These are phyloP conservation scores for Aquilaria agallochum DNA, from an alignment of 441 rosid genomes.

Conservation along the genomic window DNA sequence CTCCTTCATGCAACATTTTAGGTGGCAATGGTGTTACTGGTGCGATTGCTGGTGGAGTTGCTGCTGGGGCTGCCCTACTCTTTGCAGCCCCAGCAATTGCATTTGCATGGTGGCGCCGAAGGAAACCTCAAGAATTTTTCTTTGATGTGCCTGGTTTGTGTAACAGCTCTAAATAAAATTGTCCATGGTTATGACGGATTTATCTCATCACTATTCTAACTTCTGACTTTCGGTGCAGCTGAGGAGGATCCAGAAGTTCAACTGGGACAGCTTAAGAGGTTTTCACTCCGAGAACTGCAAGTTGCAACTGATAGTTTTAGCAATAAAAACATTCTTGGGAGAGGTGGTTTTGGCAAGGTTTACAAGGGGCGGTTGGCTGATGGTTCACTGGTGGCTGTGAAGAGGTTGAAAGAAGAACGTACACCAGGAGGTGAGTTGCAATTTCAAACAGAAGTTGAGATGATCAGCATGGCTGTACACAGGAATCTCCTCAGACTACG, in stretches of 20 bases:
- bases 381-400: slow-evolving; percentile 89
- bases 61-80: slow-evolving; percentile 85
- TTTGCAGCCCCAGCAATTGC: slow-evolving; percentile 92
- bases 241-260: slow-evolving; percentile 97
- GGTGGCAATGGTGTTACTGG: slow-evolving; percentile 72
- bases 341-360: slow-evolving; percentile 97
- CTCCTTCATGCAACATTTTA: slow-evolving; percentile 20
- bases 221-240: slow-evolving; percentile 37
- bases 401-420: slow-evolving; percentile 87
- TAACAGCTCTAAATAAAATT: slow-evolving; percentile 8
- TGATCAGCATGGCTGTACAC: slow-evolving; percentile 98
- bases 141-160: slow-evolving; percentile 87
- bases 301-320: slow-evolving; percentile 90
- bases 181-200: neutral
- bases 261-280: slow-evolving; percentile 87
- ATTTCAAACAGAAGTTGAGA: slow-evolving; percentile 94
- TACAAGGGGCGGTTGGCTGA: slow-evolving; percentile 90
- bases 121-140: slow-evolving; percentile 77
- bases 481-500: slow-evolving; percentile 80
- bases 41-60: slow-evolving; percentile 93
- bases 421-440: slow-evolving; percentile 94
- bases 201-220: neutral
- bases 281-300: slow-evolving; percentile 83
- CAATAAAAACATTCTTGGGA: slow-evolving; percentile 82
- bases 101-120: slow-evolving; percentile 86